Evolutionary conservation across 1,284 basidiomycete genomes (phyloP), one percentile per base, ranked within the genome.

Genomic region (Papiliotrema terrestris): DNA sequence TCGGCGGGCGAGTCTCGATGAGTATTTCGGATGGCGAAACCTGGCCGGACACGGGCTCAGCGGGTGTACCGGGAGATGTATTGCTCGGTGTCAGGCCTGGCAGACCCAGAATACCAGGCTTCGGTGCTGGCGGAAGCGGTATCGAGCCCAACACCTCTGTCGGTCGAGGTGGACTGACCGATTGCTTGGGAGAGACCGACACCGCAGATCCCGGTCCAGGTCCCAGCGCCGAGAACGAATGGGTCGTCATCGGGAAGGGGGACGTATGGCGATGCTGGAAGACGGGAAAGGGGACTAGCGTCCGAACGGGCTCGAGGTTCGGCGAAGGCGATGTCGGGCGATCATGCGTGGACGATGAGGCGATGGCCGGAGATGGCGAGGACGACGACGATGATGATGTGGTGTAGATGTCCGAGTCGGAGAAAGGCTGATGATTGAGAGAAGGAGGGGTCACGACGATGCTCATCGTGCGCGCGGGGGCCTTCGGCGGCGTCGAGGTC

Each of bases 141-240:
- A 47, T 49, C 17, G 45, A 20, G 20, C 43, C 46, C 15, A 55
- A 20, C 37, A 45, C 41, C 44, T 32, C 29, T 3, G 47, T 19
- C 29, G 23, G 38, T 19, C 20, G 39, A 14, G 32, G 51, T 15
- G 48, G 26, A 15, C 43, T 32, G 26, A 32, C 29, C 29, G 29
- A 32, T 32, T 5, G 29, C 29, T 5, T 6, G 29, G 29, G 29
- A 32, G 29, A 32, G 6, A 32, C 6, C 6, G 29, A 32, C 29
- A 11, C 29, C 29, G 11, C 11, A 32, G 26, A 36, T 17, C 17
- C 35, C n/a, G 52, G 43, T 8, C 53, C 56, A 39, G 59, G 43
- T 5, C 62, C 62, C 29, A 64, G 54, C 15, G 60, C 62, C 48
- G 65, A 64, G 57, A 59, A 67, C 20, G 42, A 60, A 39, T 51